A percentile compares a stretch with the other conserved stretches of the same genome.
These are phyloP conservation scores for Cordyceps tenuipes DNA, from an alignment of 2,329 filamentous ascomycete genomes.

Conservation along the genomic window DNA sequence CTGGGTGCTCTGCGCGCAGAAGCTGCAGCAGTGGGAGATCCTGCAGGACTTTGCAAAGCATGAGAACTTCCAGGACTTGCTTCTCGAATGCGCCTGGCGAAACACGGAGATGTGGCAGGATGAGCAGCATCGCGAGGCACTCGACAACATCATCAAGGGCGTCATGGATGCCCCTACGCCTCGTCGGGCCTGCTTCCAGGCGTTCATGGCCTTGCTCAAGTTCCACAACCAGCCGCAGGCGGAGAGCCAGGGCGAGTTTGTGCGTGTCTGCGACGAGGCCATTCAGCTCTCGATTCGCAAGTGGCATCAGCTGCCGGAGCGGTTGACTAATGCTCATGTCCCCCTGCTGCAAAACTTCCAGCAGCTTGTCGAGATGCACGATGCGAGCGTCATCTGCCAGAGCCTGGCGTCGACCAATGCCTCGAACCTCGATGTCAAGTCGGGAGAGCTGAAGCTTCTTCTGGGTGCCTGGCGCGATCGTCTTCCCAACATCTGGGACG, in stretches of 20 bases:
- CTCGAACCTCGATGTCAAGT: constrained; percentile 84
- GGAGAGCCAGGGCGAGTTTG: constrained; percentile 70
- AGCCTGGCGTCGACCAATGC: constrained; percentile 80
- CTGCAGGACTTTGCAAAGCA: constrained; percentile 96
- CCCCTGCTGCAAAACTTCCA: constrained; percentile 96
- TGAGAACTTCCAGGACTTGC: constrained; percentile 94
- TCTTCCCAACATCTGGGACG: constrained; percentile 96
- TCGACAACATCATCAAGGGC: constrained; percentile 91
- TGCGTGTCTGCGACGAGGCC: constrained; percentile 86
- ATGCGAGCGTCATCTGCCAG: constrained; percentile 92
- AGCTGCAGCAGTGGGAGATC: constrained; percentile 98
- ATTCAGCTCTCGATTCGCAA: constrained; percentile 96
- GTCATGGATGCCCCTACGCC: constrained; percentile 97
- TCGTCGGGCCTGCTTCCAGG: constrained; percentile 90
- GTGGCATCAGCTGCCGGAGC: constrained; percentile 95
- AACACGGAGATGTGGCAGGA: constrained; percentile 93
- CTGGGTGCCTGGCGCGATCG: constrained; percentile 93
- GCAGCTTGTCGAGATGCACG: constrained; percentile 91
- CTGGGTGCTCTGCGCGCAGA: constrained; percentile 95
- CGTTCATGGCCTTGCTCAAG: constrained; percentile 94
- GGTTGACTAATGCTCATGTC: constrained; percentile 90
- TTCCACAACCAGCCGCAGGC: constrained; percentile 68
- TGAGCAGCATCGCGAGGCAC: constrained; percentile 73
- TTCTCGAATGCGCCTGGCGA: constrained; percentile 92
- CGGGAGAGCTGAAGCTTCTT: constrained; percentile 87